A percentile compares a stretch with the other conserved stretches of the same genome.
phyloP scores from a whole-genome alignment of 768 basidiomycete species.

The Tulasnella sp. region DNA sequence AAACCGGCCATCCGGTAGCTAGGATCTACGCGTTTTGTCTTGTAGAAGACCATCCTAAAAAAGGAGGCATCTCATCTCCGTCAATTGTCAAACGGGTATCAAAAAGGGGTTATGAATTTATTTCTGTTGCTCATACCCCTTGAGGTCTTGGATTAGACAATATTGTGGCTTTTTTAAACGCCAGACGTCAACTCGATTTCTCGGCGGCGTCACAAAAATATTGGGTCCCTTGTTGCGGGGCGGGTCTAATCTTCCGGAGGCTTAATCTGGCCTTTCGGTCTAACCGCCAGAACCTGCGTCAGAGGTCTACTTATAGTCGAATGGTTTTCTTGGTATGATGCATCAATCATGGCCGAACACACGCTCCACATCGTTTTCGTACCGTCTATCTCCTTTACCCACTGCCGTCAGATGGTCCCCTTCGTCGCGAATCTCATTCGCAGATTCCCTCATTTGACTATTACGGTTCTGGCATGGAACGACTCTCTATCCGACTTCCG shows the following conservation, averaged over 20 bases:
- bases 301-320: not conserved
- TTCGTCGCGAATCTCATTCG: not conserved
- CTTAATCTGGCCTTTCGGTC: not conserved
- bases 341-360: not conserved
- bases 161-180: not conserved
- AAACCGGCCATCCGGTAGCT: not conserved
- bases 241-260: not conserved
- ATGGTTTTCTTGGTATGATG: not conserved
- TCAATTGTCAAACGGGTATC: not conserved
- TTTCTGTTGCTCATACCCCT: not conserved
- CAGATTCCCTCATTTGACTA: not conserved
- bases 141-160: not conserved
- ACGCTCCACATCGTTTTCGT: constrained; percentile 6
- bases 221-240: not conserved
- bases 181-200: not conserved
- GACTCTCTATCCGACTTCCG: constrained; percentile 7
- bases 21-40: not conserved
- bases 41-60: not conserved
- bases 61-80: not conserved
- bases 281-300: not conserved
- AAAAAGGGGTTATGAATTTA: not conserved
- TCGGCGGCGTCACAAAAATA: not conserved
- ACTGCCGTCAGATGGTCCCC: not conserved
- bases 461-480: not conserved
- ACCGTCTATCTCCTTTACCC: not conserved